phyloP scores from a whole-genome alignment of 768 basidiomycete genomes.

The Trametes sanguinea region DNA sequence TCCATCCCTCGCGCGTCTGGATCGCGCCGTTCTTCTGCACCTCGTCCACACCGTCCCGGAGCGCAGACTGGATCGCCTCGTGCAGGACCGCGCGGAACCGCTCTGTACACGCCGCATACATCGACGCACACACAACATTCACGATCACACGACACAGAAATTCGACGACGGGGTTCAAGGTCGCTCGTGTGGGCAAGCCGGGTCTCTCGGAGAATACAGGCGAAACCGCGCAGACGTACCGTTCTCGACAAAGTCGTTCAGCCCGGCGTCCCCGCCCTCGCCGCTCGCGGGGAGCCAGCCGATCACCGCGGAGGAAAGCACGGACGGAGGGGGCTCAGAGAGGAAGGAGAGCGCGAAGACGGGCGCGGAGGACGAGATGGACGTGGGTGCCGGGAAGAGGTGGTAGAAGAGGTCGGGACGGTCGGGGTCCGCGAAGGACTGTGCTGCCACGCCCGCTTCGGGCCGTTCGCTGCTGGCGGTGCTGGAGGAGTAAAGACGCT shows the following conservation, averaged over 20 bases:
- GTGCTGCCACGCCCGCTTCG: neutral
- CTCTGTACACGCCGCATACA: conserved; percentile 39
- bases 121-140: too few species aligned
- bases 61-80: conserved; percentile 50
- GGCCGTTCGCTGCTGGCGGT: neutral
- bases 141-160: neutral
- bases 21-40: conserved; percentile 64
- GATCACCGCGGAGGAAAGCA: conserved; percentile 55
- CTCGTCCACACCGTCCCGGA: conserved; percentile 57
- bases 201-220: neutral
- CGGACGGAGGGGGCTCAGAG: conserved; percentile 42
- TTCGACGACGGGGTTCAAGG: neutral
- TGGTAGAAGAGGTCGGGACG: conserved; percentile 75
- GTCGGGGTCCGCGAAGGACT: conserved; percentile 50
- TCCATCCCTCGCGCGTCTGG: conserved; percentile 77
- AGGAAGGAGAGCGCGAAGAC: conserved; percentile 72
- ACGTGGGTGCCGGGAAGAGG: conserved; percentile 52
- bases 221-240: conserved; percentile 43
- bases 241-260: conserved; percentile 76
- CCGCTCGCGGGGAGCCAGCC: conserved; percentile 68
- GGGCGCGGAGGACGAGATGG: conserved; percentile 45
- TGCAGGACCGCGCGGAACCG: conserved; percentile 64
- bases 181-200: neutral
- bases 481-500: neutral
- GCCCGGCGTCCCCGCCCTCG: conserved; percentile 45